Percentiles rank a stretch among this genome's conserved stretches.
These are phyloP conservation scores for Trichoderma erinaceum DNA, from an alignment of 495 filamentous ascomycete species.

Conservation along the genomic window DNA sequence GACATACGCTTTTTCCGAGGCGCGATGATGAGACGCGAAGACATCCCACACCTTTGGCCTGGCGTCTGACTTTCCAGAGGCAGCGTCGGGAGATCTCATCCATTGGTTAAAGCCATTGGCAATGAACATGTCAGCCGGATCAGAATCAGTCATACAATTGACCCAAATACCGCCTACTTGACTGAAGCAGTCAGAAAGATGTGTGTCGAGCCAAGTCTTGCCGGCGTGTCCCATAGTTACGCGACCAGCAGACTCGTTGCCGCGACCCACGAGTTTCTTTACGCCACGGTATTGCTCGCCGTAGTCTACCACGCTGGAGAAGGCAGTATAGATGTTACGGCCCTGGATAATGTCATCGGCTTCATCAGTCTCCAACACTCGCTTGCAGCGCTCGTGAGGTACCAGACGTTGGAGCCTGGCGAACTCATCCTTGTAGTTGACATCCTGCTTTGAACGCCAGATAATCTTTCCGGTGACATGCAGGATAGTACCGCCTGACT, in stretches of 20 bases:
- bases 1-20: constrained; percentile 25
- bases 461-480: not conserved
- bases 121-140: not conserved
- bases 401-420: not conserved
- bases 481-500: too few relatives aligned
- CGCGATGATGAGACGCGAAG: constrained; percentile 21
- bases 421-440: not conserved
- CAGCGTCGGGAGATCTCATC: not conserved
- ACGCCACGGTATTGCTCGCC: constrained; percentile 34
- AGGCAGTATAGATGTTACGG: constrained; percentile 19
- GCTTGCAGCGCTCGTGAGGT: not conserved
- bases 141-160: constrained; percentile 41
- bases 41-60: constrained; percentile 26
- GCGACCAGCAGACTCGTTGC: constrained; percentile 35
- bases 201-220: constrained; percentile 26
- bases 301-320: constrained; percentile 21
- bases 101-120: not conserved
- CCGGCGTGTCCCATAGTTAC: constrained; percentile 29
- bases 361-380: constrained; percentile 34
- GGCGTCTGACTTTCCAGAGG: too few relatives aligned
- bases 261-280: constrained; percentile 33
- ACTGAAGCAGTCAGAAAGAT: constrained; percentile 33
- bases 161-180: constrained; percentile 46
- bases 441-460: not conserved
- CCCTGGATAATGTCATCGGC: constrained; percentile 21